Conservation (phyloP, 2,329 filamentous ascomycete genomes). For the Rhinocladiella mackenziei region DNA sequence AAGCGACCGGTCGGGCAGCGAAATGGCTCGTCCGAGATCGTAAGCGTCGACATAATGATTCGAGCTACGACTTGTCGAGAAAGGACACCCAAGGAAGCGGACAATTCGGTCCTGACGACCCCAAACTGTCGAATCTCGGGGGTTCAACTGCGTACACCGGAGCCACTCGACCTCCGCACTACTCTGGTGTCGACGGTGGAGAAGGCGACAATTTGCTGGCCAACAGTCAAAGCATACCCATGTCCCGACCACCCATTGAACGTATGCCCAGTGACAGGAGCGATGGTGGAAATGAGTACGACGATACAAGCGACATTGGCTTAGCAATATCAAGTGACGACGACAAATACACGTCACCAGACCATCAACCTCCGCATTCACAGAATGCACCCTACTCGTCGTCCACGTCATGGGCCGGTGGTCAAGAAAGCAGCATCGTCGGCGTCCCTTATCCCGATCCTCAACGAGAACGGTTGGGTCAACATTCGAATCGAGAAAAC, state of each 20-base stretch:
- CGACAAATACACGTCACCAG: slow-evolving; percentile 12
- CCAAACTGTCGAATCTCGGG: slow-evolving; percentile 14
- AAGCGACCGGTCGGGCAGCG: slow-evolving; percentile 71
- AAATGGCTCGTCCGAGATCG: slow-evolving; percentile 77
- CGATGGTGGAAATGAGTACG: slow-evolving; percentile 4
- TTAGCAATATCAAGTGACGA: slow-evolving; percentile 21
- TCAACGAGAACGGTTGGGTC: background rate
- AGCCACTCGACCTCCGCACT: slow-evolving; percentile 9
- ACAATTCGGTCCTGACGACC: slow-evolving; percentile 12
- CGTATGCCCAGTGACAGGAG: slow-evolving; percentile 6
- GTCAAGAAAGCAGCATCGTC: slow-evolving; percentile 11
- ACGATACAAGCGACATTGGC: slow-evolving; percentile 23
- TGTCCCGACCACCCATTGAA: slow-evolving; percentile 12
- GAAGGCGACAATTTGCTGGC: slow-evolving; percentile 40
- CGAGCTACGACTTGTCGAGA: slow-evolving; percentile 36
- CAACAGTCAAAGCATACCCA: slow-evolving; percentile 38
- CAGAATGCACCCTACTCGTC: no score
- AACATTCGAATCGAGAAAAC: slow-evolving; percentile 3
- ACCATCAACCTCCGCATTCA: slow-evolving; percentile 4
- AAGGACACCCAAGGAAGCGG: slow-evolving; percentile 15
- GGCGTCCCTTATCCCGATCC: slow-evolving; percentile 11
- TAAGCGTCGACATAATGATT: slow-evolving; percentile 45
- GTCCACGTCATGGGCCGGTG: no score
- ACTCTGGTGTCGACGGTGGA: slow-evolving; percentile 28
- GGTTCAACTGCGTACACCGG: slow-evolving; percentile 13